A percentile compares a stretch with the other conserved stretches of the same genome.
phyloP scores from a whole-genome alignment of 2,329 filamentous ascomycete genomes.

The Drechslerella stenobrocha region DNA sequence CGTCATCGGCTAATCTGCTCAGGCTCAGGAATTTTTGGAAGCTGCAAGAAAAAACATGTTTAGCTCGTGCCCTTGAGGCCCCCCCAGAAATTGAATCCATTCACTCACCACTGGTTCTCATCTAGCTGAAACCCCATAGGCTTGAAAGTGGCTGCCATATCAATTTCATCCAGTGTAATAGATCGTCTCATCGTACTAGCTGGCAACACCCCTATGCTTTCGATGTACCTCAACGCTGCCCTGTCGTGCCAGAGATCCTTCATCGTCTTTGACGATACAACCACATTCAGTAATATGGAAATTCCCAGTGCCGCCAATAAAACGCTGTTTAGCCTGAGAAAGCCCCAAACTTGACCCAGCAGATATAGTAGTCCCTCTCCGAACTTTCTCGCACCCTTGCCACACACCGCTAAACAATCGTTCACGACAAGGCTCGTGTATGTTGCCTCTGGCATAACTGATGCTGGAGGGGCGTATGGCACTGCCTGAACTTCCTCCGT shows the following conservation, averaged over 20 bases:
- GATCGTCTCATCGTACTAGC: constrained; percentile 30
- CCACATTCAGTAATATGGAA: constrained; percentile 25
- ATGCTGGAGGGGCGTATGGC: constrained; percentile 4
- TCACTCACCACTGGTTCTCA: constrained; percentile 31
- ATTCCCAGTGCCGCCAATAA: constrained; percentile 23
- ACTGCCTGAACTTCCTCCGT: background rate
- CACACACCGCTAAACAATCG: background rate
- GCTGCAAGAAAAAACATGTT: constrained; percentile 2
- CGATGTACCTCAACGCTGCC: constrained; percentile 30
- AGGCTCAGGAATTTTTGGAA: constrained; percentile 38
- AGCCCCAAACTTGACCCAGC: background rate
- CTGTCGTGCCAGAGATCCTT: constrained; percentile 36
- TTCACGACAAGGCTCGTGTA: constrained; percentile 7
- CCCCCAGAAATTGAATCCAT: background rate
- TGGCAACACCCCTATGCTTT: constrained; percentile 27
- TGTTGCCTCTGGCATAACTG: constrained; percentile 29
- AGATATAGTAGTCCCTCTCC: constrained; percentile 2
- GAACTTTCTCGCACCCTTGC: background rate
- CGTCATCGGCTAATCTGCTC: constrained; percentile 27
- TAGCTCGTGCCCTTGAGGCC: no score
- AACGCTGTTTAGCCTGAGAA: constrained; percentile 16
- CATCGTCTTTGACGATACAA: constrained; percentile 16
- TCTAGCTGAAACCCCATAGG: constrained; percentile 16
- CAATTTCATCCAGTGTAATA: constrained; percentile 36
- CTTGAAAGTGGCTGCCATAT: constrained; percentile 22